phyloP scores from a whole-genome alignment of 2,329 filamentous ascomycete species.

The Trichocomaceae sp. region DNA sequence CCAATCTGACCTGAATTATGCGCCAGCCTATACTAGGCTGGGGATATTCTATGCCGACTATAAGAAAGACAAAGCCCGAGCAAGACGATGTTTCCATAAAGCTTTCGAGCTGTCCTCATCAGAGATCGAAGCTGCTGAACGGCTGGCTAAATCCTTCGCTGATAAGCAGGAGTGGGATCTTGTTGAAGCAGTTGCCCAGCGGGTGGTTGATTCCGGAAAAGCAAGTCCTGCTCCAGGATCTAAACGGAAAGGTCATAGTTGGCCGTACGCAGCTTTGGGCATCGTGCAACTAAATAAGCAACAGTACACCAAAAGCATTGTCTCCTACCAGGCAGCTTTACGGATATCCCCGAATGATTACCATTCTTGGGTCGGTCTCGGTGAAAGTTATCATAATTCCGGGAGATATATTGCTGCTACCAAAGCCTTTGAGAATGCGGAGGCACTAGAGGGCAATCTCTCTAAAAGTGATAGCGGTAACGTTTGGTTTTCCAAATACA shows the following conservation, averaged over 20 bases:
- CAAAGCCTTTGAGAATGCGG: constrained; percentile 81
- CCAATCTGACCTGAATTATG: constrained; percentile 79
- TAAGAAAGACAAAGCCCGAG: constrained; percentile 75
- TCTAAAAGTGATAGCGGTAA: constrained; percentile 55
- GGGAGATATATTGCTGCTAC: constrained; percentile 90
- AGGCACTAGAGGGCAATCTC: constrained; percentile 61
- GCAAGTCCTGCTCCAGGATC: constrained; percentile 85
- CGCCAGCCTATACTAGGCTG: constrained; percentile 83
- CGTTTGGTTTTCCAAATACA: constrained; percentile 93
- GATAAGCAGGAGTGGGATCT: constrained; percentile 92
- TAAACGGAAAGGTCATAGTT: constrained; percentile 86
- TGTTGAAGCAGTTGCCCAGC: constrained; percentile 83
- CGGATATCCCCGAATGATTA: constrained; percentile 80
- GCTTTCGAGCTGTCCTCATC: constrained; percentile 86
- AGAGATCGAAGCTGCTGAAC: constrained; percentile 80
- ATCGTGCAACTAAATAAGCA: constrained; percentile 93
- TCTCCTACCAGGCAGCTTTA: constrained; percentile 84
- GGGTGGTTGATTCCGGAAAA: constrained; percentile 91
- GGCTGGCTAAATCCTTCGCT: constrained; percentile 78
- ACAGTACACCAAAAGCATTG: constrained; percentile 79
- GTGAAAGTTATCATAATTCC: constrained; percentile 95
- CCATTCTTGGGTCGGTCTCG: constrained; percentile 90
- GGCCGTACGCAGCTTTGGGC: constrained; percentile 90
- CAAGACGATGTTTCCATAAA: constrained; percentile 91
- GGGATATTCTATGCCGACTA: constrained; percentile 91